Evolutionary conservation across 257 asterid species (phyloP), one percentile per base, ranked within the genome.

Genomic region (Nicotiana tomentosiformis): DNA sequence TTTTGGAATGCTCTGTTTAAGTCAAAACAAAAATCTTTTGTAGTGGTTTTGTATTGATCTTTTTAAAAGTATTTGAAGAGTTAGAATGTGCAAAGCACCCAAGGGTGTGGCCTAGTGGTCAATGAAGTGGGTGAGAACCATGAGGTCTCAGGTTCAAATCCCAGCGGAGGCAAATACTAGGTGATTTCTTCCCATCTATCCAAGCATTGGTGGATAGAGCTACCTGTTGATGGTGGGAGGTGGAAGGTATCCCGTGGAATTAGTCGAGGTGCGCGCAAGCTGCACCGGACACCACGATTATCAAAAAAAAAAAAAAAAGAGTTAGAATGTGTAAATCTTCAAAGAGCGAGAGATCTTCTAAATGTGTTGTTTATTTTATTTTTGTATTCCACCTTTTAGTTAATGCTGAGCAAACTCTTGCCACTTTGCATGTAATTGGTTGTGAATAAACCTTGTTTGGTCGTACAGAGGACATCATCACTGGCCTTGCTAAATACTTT

Each of bases 391-490:
- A 76, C 46, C 46, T 74, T 74, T 74, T 26, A 4, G 80, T 49
- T 46, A 74, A 74, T 15, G 33, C 57, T 20, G 23, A 70, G 78
- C 78, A 37, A 18, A 26, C 30, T 68, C 32, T 35, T 68, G 55
- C 5, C 23, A 20, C 37, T n/a, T 43, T 11, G 58, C 58, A 20
- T 70, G 57, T 39, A 39, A 11, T 37, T 46, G 60, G 18, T 46
- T 43, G 55, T 32, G 15, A 81, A 66, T 77, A 29, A 62, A 57
- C 23, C 43, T 70, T 77, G 51, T 37, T 76, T 16, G 35, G 60
- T 67, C 77, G 61, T 35, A 60, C 58, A 85, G 53, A 67, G 74
- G 82, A 32, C 33, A 66, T 79, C 33, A 70, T 37, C 10, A 35
- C 68, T 57, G 82, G 76, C 35, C 46, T 32, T 37, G 56, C 58